Conservation (phyloP, 176 grass and related monocot genomes). For the Alopecurus myosuroides region DNA sequence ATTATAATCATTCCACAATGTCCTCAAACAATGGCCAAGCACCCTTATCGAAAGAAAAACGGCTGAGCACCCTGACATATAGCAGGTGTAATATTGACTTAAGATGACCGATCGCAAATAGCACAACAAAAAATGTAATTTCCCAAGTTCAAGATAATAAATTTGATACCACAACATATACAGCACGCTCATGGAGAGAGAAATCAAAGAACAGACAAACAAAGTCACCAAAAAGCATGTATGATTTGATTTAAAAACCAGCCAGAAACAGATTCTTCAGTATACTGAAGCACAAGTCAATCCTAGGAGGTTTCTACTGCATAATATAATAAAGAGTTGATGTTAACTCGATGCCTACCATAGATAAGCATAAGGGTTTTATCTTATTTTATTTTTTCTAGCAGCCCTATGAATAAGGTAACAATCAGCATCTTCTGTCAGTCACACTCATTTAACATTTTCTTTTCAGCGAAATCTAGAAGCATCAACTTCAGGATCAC, state of each 20-base stretch:
- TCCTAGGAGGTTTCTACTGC: background rate
- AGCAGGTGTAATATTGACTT: background rate
- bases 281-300: conserved; percentile 16
- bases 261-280: background rate
- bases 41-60: background rate
- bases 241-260: conserved; percentile 10
- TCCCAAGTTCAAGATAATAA: conserved; percentile 2
- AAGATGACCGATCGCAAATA: background rate
- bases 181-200: background rate
- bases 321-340: conserved; percentile 19
- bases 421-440: background rate
- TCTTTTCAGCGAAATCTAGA: background rate
- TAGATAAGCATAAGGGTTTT: background rate
- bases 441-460: conserved; percentile 15
- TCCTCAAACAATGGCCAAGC: background rate
- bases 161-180: background rate
- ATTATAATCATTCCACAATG: background rate
- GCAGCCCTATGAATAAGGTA: conserved; percentile 17
- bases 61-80: background rate
- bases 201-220: background rate
- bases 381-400: background rate
- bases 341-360: conserved; percentile 17
- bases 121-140: background rate
- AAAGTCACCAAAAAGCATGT: background rate
- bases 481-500: background rate